These are phyloP conservation scores for Scheffersomyces titani DNA, from an alignment of 1,139 yeast species.

Conservation along the genomic window DNA sequence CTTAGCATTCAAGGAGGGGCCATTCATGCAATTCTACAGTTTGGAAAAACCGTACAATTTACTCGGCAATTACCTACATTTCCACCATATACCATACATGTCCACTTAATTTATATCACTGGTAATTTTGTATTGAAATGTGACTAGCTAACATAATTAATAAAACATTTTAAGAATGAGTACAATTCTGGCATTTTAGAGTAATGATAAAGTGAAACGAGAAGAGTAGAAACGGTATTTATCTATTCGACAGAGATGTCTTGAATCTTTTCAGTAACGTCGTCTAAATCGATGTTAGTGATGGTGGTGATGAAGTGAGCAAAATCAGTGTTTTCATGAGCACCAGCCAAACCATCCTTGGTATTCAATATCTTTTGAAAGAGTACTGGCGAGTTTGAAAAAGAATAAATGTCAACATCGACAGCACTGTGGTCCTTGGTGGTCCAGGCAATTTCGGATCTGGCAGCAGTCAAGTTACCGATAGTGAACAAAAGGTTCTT, in stretches of 20 bases:
- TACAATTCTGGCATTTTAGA: too few relatives aligned
- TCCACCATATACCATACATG: too few relatives aligned
- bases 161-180: too few relatives aligned
- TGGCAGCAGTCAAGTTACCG: slow-evolving; percentile 61
- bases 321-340: slow-evolving; percentile 18
- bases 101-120: too few relatives aligned
- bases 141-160: too few relatives aligned
- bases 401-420: slow-evolving; percentile 81
- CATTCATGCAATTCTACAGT: too few relatives aligned
- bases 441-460: slow-evolving; percentile 85
- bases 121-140: too few relatives aligned
- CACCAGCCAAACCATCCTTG: slow-evolving; percentile 14
- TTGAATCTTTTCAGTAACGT: slow-evolving; percentile 12
- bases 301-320: slow-evolving; percentile 13
- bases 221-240: too few relatives aligned
- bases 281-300: slow-evolving; percentile 10
- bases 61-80: too few relatives aligned
- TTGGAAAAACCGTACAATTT: too few relatives aligned
- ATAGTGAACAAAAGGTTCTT: slow-evolving; percentile 40
- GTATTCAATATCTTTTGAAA: slow-evolving; percentile 1
- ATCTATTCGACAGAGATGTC: background rate
- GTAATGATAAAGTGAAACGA: too few relatives aligned
- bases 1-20: too few relatives aligned
- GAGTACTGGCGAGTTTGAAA: slow-evolving; percentile 41
- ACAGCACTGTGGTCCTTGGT: slow-evolving; percentile 91